Base-by-base conservation (phyloP, 768 basidiomycete genomes). In the Boletus pseudo-olivaceus region DNA sequence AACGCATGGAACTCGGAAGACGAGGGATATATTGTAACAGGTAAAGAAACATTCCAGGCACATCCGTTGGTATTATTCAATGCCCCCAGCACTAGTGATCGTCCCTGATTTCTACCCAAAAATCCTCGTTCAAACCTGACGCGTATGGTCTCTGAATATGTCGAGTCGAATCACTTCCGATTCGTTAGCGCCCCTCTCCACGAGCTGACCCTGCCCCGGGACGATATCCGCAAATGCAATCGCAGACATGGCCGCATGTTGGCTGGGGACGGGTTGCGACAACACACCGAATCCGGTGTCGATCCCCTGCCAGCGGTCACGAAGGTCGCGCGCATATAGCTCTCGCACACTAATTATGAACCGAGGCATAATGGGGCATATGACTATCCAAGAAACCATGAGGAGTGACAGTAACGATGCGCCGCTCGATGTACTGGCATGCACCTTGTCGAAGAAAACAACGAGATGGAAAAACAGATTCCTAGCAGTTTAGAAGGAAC, bases 341-440 rank as follows among this genome's bases (percentile, higher is more conserved):
- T 51, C 51, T 15, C 53, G 57, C 1, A 58, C 27, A 23, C 34
- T 38, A 30, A 60, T 49, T n/a, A 60, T 54, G 47, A 60, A 55
- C n/a, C 50, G 38, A 5, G 57, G 59, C 5, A 51, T 19, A 3
- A 54, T 34, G 11, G 42, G 17, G 30, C 23, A 34, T 5, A 58
- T 5, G 14, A 38, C 2, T 1, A 41, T 11, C n/a, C 2, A 20
- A n/a, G 1, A 5, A 8, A 53, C 1, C 3, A 34, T 20, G 15
- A 41, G 11, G n/a, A 51, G 38, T 4, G n/a, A 3, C 12, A n/a
- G 0, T 7, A 4, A 10, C 4, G 23, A 4, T 23, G 7, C 12
- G 5, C 1, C 4, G 19, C n/a, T 29, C 4, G 15, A 8, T 2
- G 14, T 37, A n/a, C 23, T 23, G 23, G 23, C 3, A 2, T n/a